These are phyloP conservation scores for Tardiomyces blankii DNA, from an alignment of 1,139 yeast genomes.

Conservation along the genomic window DNA sequence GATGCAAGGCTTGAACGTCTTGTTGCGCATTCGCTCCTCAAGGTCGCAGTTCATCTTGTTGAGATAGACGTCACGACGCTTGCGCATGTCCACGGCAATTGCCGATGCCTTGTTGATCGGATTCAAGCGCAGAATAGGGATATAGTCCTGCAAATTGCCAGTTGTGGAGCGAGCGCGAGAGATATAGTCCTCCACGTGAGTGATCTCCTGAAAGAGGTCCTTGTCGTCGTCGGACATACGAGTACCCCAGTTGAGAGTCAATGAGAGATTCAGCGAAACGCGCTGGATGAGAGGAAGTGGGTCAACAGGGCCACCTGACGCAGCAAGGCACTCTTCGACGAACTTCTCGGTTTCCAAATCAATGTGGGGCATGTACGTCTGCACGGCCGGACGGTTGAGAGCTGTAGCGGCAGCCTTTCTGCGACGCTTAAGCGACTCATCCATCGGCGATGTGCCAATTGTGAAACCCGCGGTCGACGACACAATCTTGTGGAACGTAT, in stretches of 20 bases:
- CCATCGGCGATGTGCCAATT: constrained; percentile 58
- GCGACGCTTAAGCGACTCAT: constrained; percentile 37
- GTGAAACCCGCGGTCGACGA: constrained; percentile 53
- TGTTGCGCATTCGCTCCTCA: constrained; percentile 16
- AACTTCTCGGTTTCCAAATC: constrained; percentile 29
- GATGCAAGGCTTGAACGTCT: constrained; percentile 29
- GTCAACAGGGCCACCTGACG: constrained; percentile 19
- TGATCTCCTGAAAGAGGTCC: constrained; percentile 38
- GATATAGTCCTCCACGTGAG: constrained; percentile 40
- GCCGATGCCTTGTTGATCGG: constrained; percentile 19
- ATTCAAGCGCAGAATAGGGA: constrained; percentile 35
- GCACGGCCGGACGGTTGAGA: constrained; percentile 27
- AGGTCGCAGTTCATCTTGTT: constrained; percentile 25
- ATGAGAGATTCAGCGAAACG: constrained; percentile 42
- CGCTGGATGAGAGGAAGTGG: constrained; percentile 37
- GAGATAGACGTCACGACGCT: constrained; percentile 45
- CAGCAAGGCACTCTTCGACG: constrained; percentile 10
- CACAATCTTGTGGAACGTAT: constrained; percentile 51
- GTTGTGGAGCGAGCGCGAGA: constrained; percentile 23
- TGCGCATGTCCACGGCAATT: constrained; percentile 30
- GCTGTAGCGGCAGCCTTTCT: constrained; percentile 41
- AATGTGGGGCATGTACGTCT: constrained; percentile 26
- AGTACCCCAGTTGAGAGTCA: constrained; percentile 46
- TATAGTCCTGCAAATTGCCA: constrained; percentile 41
- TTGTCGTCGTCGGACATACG: constrained; percentile 33